Evolutionary conservation across 352 stramenopile genomes (phyloP), one percentile per base, ranked within the genome.

Genomic region (Phytopythium oedochilum): DNA sequence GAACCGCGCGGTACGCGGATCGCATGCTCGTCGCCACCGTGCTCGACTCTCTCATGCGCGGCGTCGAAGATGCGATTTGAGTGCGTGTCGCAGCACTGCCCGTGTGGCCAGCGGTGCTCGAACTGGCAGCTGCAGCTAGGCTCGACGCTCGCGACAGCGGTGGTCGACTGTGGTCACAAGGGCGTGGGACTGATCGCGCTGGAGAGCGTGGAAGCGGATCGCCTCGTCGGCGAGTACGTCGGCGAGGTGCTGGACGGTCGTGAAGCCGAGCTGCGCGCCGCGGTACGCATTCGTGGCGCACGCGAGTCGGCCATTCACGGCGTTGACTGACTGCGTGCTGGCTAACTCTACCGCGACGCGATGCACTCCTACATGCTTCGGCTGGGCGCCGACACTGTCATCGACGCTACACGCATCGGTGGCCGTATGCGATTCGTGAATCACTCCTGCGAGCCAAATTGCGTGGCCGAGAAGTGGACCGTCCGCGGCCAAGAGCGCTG

Each of bases 41-140:
- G n/a, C n/a, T n/a, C n/a, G n/a, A n/a, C n/a, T n/a, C n/a, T n/a
- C n/a, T n/a, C n/a, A n/a, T n/a, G n/a, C n/a, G n/a, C n/a, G n/a
- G n/a, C n/a, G n/a, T n/a, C n/a, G n/a, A n/a, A 48, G 22, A 48
- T 48, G 22, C 42, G 42, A 17, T 48, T 48, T 22, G 42, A 48
- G 42, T 48, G 42, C 22, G 11, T 31, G 5, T 3, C 14, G 8
- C 20, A 18, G 10, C 10, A 8, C 40, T 48, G 42, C 31, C 42
- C 42, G 20, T 48, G 42, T n/a, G 22, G 22, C 9, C 3, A 28
- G 6, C 42, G 22, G 6, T 48, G 42, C 20, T n/a, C 2, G n/a
- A 48, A 48, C 11, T 22, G 42, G 2, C 42, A 48, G 11, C 20
- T 48, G 9, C 42, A 48, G 42, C 20, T 29, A 20, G 42, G 42